A percentile compares a stretch with the other conserved stretches of the same genome.
These are phyloP conservation scores for Cutaneotrichosporon mucoides DNA, from an alignment of 1,284 basidiomycete genomes.

Conservation along the genomic window DNA sequence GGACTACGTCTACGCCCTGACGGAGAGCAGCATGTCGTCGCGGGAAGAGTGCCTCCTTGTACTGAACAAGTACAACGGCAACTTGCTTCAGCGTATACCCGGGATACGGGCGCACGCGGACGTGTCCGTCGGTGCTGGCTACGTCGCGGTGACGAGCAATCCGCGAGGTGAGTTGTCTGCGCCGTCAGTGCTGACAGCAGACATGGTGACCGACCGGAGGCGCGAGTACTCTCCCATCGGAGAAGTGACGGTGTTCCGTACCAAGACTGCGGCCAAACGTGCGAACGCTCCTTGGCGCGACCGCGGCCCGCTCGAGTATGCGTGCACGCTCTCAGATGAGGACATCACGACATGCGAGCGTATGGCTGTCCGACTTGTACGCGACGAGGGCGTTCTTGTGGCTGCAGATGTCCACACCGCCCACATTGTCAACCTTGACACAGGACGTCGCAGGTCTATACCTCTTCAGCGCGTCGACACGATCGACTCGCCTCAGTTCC, in stretches of 20 bases:
- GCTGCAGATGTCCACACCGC: constrained; percentile 4
- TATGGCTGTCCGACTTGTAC: background rate
- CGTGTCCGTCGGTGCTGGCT: constrained; percentile 8
- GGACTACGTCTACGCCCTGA: constrained; percentile 8
- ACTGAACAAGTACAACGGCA: constrained; percentile 9
- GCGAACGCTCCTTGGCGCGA: background rate
- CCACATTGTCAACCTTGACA: background rate
- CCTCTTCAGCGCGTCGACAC: background rate
- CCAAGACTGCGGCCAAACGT: constrained; percentile 2
- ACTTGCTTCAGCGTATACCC: constrained; percentile 6
- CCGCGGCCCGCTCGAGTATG: constrained; percentile 20
- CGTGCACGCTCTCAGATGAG: constrained; percentile 22
- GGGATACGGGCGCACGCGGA: background rate
- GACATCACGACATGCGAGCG: constrained; percentile 8
- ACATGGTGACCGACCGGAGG: background rate
- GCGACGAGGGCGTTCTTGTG: constrained; percentile 15
- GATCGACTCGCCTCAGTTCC: background rate
- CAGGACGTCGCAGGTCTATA: background rate
- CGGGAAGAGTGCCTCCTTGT: constrained; percentile 1
- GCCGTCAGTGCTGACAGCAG: background rate
- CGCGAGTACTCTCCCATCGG: background rate
- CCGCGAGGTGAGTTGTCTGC: background rate
- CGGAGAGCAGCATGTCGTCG: background rate
- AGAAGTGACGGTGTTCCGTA: constrained; percentile 4
- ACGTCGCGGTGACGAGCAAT: constrained; percentile 1